phyloP scores from a whole-genome alignment of 768 basidiomycete species.

The Lentinula sp. region DNA sequence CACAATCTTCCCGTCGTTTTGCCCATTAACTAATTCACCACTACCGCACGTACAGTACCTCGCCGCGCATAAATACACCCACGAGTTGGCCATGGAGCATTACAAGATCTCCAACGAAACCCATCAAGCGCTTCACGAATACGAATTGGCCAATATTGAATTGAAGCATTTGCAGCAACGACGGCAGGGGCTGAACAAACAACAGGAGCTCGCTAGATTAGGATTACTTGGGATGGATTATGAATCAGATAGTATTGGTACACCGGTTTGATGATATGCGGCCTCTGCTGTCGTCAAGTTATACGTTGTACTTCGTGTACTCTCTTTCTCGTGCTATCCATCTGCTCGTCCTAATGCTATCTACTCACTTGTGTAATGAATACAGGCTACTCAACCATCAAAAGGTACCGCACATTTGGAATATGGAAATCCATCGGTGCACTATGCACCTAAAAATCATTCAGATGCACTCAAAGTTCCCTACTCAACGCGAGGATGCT shows the following conservation, averaged over 20 bases:
- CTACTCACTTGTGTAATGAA: not conserved
- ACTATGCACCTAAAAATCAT: no score
- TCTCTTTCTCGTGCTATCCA: not conserved
- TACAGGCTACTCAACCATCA: not conserved
- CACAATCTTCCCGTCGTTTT: constrained; percentile 9
- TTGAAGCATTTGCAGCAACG: not conserved
- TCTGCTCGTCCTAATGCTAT: not conserved
- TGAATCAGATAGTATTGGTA: not conserved
- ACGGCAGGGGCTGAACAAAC: not conserved
- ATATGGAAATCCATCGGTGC: no score
- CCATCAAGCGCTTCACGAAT: constrained; percentile 27
- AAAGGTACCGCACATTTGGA: no score
- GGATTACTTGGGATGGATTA: constrained; percentile 37
- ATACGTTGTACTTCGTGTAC: not conserved
- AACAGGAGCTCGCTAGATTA: constrained; percentile 12
- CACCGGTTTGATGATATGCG: not conserved
- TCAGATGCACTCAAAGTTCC: no score
- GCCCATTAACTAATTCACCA: constrained; percentile 12
- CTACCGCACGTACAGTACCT: constrained; percentile 13
- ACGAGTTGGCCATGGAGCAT: constrained; percentile 23
- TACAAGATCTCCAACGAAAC: constrained; percentile 36
- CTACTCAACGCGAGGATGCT: no score
- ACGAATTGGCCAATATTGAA: not conserved
- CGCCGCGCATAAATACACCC: constrained; percentile 12
- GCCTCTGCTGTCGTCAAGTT: not conserved